A percentile compares a stretch with the other conserved stretches of the same genome.
Conservation (phyloP, 345 rosid genomes). For the Dipteronia sinensis region DNA sequence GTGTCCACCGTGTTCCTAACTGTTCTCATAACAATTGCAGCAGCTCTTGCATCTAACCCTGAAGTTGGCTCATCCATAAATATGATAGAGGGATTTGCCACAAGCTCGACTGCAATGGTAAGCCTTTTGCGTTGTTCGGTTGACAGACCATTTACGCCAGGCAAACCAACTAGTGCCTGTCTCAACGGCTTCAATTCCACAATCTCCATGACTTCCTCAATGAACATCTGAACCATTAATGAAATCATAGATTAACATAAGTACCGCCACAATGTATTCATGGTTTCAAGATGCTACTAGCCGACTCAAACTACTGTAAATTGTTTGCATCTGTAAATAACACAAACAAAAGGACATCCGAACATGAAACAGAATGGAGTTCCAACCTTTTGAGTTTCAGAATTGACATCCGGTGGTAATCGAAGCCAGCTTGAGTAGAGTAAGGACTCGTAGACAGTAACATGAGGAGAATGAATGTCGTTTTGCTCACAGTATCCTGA, state of each 20-base stretch:
- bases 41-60: constrained; percentile 94
- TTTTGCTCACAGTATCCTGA: constrained; percentile 65
- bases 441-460: constrained; percentile 55
- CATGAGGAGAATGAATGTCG: constrained; percentile 59
- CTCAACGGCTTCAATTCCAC: constrained; percentile 67
- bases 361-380: constrained; percentile 52
- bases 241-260: not conserved
- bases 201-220: constrained; percentile 91
- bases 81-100: constrained; percentile 89
- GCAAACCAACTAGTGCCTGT: constrained; percentile 80
- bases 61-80: constrained; percentile 99
- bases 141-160: constrained; percentile 84
- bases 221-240: constrained; percentile 55
- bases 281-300: not conserved
- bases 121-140: constrained; percentile 89
- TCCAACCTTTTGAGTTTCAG: constrained; percentile 45
- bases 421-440: constrained; percentile 65
- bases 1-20: constrained; percentile 94
- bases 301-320: constrained; percentile 47
- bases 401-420: constrained; percentile 32
- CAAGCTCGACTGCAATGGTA: constrained; percentile 91
- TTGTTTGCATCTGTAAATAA: constrained; percentile 28
- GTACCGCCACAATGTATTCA: not conserved
- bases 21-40: constrained; percentile 92
- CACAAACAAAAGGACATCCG: constrained; percentile 20